Percentiles rank a stretch among this genome's conserved stretches.
Evolutionary conservation across 225 moss, liverwort and hornwort genomes (phyloP).

Genomic region (Asterella californica): DNA sequence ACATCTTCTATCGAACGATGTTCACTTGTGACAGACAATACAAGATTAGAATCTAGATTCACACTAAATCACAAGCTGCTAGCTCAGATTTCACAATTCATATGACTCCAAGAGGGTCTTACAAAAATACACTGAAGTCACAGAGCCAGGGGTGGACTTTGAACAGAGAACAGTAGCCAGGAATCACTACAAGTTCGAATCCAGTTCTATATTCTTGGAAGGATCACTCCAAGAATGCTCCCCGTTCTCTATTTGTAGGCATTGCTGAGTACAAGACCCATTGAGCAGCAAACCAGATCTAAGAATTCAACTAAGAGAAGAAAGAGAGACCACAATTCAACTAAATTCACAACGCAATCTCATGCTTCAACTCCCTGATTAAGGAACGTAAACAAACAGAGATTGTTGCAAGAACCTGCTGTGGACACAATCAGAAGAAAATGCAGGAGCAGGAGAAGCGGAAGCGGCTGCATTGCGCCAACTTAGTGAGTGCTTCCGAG

Average conservation of each 20-base stretch:
- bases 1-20: too few species aligned
- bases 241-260: background rate
- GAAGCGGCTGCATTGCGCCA: constrained; percentile 1
- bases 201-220: too few species aligned
- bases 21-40: too few species aligned
- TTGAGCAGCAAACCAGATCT: background rate
- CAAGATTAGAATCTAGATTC: too few species aligned
- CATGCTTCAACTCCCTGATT: background rate
- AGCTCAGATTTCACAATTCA: too few species aligned
- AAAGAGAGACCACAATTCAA: background rate
- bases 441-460: background rate
- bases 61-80: too few species aligned
- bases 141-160: too few species aligned
- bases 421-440: background rate
- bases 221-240: background rate
- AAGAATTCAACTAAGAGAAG: background rate
- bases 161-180: too few species aligned
- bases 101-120: too few species aligned
- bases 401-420: background rate
- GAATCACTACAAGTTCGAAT: too few species aligned
- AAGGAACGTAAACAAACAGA: background rate
- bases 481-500: too few species aligned
- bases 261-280: background rate
- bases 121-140: too few species aligned
- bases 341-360: background rate